Evolutionary conservation across 257 asterid genomes (phyloP).

Genomic region (Linderniella brevidens): DNA sequence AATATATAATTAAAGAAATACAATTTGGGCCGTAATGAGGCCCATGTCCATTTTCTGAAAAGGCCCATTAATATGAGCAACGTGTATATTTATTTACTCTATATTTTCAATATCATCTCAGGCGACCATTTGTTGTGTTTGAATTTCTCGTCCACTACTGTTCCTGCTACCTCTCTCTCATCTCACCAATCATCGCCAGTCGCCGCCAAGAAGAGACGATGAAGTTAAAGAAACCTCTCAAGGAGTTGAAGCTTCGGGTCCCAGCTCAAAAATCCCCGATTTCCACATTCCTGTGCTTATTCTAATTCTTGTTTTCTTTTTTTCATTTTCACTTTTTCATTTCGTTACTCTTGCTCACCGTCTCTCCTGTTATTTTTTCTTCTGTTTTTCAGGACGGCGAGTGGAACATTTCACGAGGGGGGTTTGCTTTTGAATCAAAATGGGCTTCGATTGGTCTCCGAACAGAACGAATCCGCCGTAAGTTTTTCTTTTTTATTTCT

Average conservation of each 20-base stretch:
- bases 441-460: conserved; percentile 70
- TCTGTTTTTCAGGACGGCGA: conserved; percentile 49
- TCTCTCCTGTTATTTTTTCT: neutral
- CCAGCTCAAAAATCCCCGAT: conserved; percentile 73
- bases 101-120: too few species aligned
- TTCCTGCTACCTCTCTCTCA: too few species aligned
- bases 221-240: conserved; percentile 77
- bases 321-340: neutral
- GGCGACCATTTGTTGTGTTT: conserved; percentile 21
- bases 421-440: conserved; percentile 65
- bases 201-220: conserved; percentile 14
- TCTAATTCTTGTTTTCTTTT: neutral
- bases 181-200: neutral
- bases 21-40: too few species aligned
- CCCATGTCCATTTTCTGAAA: too few species aligned
- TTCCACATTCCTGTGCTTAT: conserved; percentile 48
- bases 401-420: conserved; percentile 95
- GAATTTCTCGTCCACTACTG: too few species aligned
- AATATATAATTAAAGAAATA: too few species aligned
- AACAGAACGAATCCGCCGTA: conserved; percentile 47
- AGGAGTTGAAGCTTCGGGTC: conserved; percentile 78
- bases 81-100: too few species aligned
- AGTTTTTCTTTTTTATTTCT: conserved; percentile 5
- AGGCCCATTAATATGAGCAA: too few species aligned
- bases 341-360: neutral